Evolutionary conservation across 2,329 filamentous ascomycete species (phyloP).

Genomic region (Parastagonospora nodorum): DNA sequence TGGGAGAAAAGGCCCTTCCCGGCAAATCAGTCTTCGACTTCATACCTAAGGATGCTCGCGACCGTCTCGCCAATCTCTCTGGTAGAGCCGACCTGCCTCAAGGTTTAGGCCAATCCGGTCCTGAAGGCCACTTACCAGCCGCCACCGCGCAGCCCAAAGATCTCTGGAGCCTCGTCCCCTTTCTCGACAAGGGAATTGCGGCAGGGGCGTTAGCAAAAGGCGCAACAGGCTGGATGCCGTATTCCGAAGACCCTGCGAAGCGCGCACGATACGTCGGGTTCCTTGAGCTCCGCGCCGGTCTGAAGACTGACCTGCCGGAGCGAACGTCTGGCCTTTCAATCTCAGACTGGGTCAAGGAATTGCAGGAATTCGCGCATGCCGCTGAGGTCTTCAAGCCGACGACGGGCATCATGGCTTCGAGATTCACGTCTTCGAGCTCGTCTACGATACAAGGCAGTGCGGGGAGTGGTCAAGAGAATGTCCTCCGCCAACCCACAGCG

Average conservation of each 20-base stretch:
- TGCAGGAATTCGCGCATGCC: slow-evolving; percentile 76
- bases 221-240: slow-evolving; percentile 74
- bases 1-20: slow-evolving; percentile 81
- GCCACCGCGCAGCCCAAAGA: slow-evolving; percentile 65
- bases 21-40: slow-evolving; percentile 97
- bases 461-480: slow-evolving; percentile 35
- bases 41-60: slow-evolving; percentile 76
- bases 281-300: slow-evolving; percentile 74
- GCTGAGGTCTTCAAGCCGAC: slow-evolving; percentile 88
- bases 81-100: slow-evolving; percentile 78
- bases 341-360: slow-evolving; percentile 80
- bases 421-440: slow-evolving; percentile 71
- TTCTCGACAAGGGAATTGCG: slow-evolving; percentile 48
- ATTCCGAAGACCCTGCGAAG: slow-evolving; percentile 81
- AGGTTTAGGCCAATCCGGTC: slow-evolving; percentile 73
- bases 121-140: slow-evolving; percentile 67
- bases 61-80: slow-evolving; percentile 74
- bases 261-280: slow-evolving; percentile 80
- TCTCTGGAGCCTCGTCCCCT: slow-evolving; percentile 54
- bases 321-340: slow-evolving; percentile 57
- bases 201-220: slow-evolving; percentile 54
- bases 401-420: slow-evolving; percentile 87
- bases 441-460: slow-evolving; percentile 31
- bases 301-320: slow-evolving; percentile 61
- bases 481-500: slow-evolving; percentile 54